These are phyloP conservation scores for Candida alai DNA, from an alignment of 805 yeast species.

Conservation along the genomic window DNA sequence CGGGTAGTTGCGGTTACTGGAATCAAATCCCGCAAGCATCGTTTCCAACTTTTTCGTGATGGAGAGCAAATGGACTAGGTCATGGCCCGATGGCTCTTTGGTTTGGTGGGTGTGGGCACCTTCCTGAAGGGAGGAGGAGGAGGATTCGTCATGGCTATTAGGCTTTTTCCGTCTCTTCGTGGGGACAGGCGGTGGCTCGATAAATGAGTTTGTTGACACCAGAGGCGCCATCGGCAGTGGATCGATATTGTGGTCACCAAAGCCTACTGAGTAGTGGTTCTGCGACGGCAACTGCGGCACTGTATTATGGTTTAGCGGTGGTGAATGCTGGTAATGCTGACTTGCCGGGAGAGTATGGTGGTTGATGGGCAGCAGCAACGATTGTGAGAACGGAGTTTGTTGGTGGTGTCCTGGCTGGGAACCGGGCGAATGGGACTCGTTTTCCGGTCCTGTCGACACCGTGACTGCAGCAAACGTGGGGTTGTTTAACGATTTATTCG, in stretches of 20 bases:
- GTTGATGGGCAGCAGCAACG: slow-evolving; percentile 1
- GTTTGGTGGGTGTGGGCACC: not conserved
- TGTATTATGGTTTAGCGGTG: too few relatives aligned
- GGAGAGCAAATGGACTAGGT: slow-evolving; percentile 26
- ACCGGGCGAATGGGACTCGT: not conserved
- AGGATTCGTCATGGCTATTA: too few relatives aligned
- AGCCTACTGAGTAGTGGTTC: too few relatives aligned
- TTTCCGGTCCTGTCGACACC: not conserved
- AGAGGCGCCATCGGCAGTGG: too few relatives aligned
- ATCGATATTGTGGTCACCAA: too few relatives aligned
- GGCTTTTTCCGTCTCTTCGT: not conserved
- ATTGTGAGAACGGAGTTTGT: not conserved
- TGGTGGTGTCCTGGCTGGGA: not conserved
- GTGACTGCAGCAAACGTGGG: slow-evolving; percentile 6
- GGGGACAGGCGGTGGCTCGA: not conserved
- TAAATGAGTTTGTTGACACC: too few relatives aligned
- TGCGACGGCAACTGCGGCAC: too few relatives aligned
- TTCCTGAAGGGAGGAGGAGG: too few relatives aligned
- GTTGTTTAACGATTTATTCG: slow-evolving; percentile 11
- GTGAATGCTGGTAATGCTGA: too few relatives aligned
- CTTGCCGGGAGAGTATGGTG: too few relatives aligned
- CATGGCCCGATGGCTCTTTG: slow-evolving; percentile 9
- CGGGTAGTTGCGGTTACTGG: slow-evolving; percentile 11
- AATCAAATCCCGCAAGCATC: slow-evolving; percentile 12
- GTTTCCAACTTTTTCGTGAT: slow-evolving; percentile 23